Conservation (phyloP, 2,329 filamentous ascomycete genomes). For the Cucurbitaria berberidis region DNA sequence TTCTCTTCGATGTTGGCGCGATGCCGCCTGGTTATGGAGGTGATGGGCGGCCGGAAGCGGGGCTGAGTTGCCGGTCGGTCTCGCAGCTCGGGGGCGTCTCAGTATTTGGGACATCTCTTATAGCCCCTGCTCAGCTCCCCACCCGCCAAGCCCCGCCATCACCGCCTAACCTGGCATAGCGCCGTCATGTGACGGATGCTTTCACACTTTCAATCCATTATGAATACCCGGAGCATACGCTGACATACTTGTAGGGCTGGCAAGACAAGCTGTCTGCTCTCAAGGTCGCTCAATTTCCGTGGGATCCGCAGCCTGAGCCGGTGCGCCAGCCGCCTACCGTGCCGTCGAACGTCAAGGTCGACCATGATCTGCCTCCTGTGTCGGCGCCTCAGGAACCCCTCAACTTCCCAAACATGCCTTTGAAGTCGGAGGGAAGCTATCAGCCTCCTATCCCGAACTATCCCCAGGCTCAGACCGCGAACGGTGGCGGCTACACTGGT, state of each 20-base stretch:
- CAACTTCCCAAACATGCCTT: constrained; percentile 47
- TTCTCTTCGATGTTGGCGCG: constrained; percentile 24
- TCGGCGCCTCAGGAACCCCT: constrained; percentile 36
- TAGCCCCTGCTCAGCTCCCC: constrained; percentile 50
- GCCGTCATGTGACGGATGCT: constrained; percentile 40
- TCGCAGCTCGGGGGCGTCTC: constrained; percentile 48
- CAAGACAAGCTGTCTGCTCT: constrained; percentile 87
- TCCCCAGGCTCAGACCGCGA: constrained; percentile 35
- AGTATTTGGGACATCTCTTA: constrained; percentile 57
- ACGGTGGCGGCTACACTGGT: constrained; percentile 42
- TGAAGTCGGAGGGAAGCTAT: constrained; percentile 59
- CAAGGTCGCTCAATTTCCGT: constrained; percentile 87
- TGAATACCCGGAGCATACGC: constrained; percentile 8
- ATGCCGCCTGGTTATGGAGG: constrained; percentile 35
- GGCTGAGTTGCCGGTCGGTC: constrained; percentile 49
- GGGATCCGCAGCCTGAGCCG: constrained; percentile 76
- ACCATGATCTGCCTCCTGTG: constrained; percentile 41
- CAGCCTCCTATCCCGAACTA: constrained; percentile 36
- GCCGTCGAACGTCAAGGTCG: constrained; percentile 49
- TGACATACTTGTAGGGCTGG: constrained; percentile 72
- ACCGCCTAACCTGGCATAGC: constrained; percentile 44
- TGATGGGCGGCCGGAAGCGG: constrained; percentile 51
- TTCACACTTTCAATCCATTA: constrained; percentile 7
- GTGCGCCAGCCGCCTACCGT: constrained; percentile 55
- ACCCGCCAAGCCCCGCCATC: constrained; percentile 45